phyloP scores from a whole-genome alignment of 139 green algal species.

The Marvania coccoides region DNA sequence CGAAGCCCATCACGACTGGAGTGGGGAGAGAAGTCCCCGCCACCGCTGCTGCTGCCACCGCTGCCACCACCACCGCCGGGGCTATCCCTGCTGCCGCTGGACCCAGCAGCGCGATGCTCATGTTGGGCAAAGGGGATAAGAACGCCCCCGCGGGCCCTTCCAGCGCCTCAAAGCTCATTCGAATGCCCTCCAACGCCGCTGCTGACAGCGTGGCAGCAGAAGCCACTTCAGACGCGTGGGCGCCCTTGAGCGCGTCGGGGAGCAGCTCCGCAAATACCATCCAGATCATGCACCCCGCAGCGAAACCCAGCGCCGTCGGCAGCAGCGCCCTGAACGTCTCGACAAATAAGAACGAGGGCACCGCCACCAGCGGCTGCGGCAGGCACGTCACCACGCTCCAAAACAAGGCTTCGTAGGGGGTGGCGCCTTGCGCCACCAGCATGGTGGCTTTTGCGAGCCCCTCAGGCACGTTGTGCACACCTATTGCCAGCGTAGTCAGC shows the following conservation, averaged over 20 bases:
- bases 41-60: background rate
- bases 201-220: conserved; percentile 81
- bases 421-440: conserved; percentile 75
- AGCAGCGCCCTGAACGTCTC: conserved; percentile 81
- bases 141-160: conserved; percentile 58
- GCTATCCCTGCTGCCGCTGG: background rate
- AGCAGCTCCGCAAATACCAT: conserved; percentile 95
- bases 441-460: conserved; percentile 91
- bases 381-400: conserved; percentile 81
- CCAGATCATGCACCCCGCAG: conserved; percentile 98
- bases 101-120: background rate
- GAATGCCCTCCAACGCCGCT: conserved; percentile 74
- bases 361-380: conserved; percentile 82
- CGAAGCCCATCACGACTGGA: background rate
- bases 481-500: conserved; percentile 92
- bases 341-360: conserved; percentile 93
- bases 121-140: conserved; percentile 29
- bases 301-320: conserved; percentile 90
- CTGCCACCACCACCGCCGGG: background rate
- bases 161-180: conserved; percentile 64
- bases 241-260: conserved; percentile 78
- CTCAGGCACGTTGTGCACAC: conserved; percentile 96
- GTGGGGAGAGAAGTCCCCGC: background rate
- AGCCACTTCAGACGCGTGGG: conserved; percentile 48
- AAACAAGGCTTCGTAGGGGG: conserved; percentile 47